Conservation (phyloP, 2,329 filamentous ascomycete species). For the Fusarium austroafricanum region DNA sequence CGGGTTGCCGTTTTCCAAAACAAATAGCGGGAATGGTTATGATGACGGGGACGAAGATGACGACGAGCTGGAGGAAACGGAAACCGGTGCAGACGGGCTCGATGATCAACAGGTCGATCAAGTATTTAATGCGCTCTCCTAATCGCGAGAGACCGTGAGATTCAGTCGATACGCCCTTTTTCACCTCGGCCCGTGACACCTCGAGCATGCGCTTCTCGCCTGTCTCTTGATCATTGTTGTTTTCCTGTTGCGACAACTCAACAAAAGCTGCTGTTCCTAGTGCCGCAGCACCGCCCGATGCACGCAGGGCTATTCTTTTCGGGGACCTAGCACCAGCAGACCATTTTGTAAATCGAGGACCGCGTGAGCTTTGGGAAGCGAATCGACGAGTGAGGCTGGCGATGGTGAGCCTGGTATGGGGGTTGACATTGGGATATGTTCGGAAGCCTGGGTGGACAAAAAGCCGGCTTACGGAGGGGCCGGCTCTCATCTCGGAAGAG, state of each 20-base stretch:
- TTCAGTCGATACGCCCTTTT: slow-evolving; percentile 72
- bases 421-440: slow-evolving; percentile 38
- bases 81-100: slow-evolving; percentile 89
- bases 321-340: slow-evolving; percentile 13
- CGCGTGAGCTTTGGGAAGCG: slow-evolving; percentile 43
- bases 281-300: slow-evolving; percentile 55
- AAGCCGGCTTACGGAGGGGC: slow-evolving; percentile 57
- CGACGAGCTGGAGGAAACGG: slow-evolving; percentile 86
- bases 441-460: slow-evolving; percentile 55
- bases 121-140: slow-evolving; percentile 70
- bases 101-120: slow-evolving; percentile 78
- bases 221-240: slow-evolving; percentile 67
- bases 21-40: slow-evolving; percentile 82
- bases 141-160: slow-evolving; percentile 69
- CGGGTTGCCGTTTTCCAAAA: slow-evolving; percentile 73
- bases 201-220: slow-evolving; percentile 89
- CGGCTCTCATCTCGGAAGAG: slow-evolving; percentile 59
- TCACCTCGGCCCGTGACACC: slow-evolving; percentile 80
- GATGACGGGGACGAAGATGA: slow-evolving; percentile 93
- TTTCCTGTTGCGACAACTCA: slow-evolving; percentile 66
- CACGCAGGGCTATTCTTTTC: slow-evolving; percentile 52
- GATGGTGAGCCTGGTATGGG: slow-evolving; percentile 13
- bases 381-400: slow-evolving; percentile 37
- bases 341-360: slow-evolving; percentile 46
- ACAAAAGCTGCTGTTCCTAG: slow-evolving; percentile 69